Base-by-base conservation (phyloP, 1,139 yeast genomes). In the Meyerozyma sp. region DNA sequence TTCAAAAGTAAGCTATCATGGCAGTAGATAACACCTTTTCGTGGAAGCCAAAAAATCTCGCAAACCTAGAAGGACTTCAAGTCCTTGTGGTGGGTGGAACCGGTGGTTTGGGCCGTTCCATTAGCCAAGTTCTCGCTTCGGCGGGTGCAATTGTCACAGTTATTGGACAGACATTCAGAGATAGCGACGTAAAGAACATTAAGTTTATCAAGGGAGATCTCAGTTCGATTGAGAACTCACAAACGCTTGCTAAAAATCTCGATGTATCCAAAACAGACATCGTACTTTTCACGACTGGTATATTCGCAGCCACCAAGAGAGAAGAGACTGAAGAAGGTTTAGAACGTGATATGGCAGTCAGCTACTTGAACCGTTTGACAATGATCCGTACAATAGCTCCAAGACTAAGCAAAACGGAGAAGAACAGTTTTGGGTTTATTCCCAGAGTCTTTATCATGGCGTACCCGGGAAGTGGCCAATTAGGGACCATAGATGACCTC, bases 61-160 rank as follows among this genome's bases (percentile, higher is more conserved):
- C 20, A 13, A 30, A 30, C 34, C 34, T 30, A 7, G 34, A 30
- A 7, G 10, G 18, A 4, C 34, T 59, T 9, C 53, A 58, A 8
- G 60, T 62, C 1, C 49, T 57, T 2, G 48, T 65, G n/a, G 50
- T 66, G 28, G 72, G 73, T 26, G 72, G 72, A 11, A 67, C 71
- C 1, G 65, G 65, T 42, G 73, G 72, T 4, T 45, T 66, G 3
- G 73, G 73, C 8, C 58, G 66, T 20, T 61, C 68, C 2, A 49
- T 66, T 13, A 47, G 58, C 8, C 46, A 45, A 11, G 44, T 42
- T 6, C 44, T 61, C 20, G 61, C 65, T 1, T 13, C 43, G 3
- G 42, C 48, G 5, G 69, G 68, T 27, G 66, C 63, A 1, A 43
- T 51, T 5, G 66, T 65, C 3, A 63, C 63, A 1, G 70, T 65